Evolutionary conservation across 2,329 filamentous ascomycete genomes (phyloP), one percentile per base, ranked within the genome.

Genomic region (Pyricularia sp.): DNA sequence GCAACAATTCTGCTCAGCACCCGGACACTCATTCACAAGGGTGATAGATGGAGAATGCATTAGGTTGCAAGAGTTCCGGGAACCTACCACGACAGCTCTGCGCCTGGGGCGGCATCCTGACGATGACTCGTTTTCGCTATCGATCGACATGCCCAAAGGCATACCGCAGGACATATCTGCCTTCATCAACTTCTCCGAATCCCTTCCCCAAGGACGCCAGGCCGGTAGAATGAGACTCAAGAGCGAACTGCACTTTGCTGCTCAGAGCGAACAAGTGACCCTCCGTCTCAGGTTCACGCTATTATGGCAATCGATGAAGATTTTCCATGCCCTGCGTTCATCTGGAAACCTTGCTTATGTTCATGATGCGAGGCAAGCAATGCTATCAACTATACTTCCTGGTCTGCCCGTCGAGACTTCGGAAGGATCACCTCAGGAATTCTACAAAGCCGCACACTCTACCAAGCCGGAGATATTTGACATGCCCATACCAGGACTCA

Each of bases 361-460:
- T 44, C 16, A 26, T 4, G 63, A 65, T 1, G 1, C 62, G 1
- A 30, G 66, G 31, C 24, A 22, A 3, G 8, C 57, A 12, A 16
- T 63, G 53, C 62, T 19, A 28, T 28, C 30, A 64, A 26, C 59
- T 9, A 10, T 60, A 19, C 30, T 33, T 10, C 30, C 49, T 24
- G 49, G 57, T 2, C 63, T 57, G 26, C 63, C 33, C 22, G 33
- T 2, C 30, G n/a, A 28, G 64, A 65, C 62, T 28, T 60, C 26
- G 64, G 70, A 66, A 28, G 77, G 74, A 73, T 80, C 79, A 2
- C 80, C 82, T 0, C 78, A 81, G 69, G 78, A 79, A 65, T 93
- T 93, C 71, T 93, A 92, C 70, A 82, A 88, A 64, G 84, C 84
- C 19, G 86, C 89, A 1, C 82, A 86, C 70, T 81, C 87, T 1